Base-by-base conservation (phyloP, 2,329 filamentous ascomycete genomes). In the Fusarium decemcellulare region DNA sequence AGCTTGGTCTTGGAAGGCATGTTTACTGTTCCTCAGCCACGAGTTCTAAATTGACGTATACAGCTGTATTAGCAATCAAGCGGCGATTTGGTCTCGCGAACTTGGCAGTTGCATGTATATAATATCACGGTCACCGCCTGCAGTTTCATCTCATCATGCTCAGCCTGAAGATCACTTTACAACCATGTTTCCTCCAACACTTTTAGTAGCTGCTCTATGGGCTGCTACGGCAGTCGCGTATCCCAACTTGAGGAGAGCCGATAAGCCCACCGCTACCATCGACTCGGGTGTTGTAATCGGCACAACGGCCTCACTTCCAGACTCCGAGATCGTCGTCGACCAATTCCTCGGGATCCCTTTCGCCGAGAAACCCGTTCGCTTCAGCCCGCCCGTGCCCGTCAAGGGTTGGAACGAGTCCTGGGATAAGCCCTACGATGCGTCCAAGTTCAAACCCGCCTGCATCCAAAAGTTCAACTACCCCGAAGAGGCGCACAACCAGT, bases 281-380 rank as follows among this genome's bases (percentile, higher is more conserved):
- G 65, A 73, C 29, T 64, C 61, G 4, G 73, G 73, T 0, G 29
- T 40, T 15, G 46, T 75, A 7, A 43, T 67, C 3, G 71, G 73
- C 2, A 75, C 65, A 4, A 50, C 61, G 8, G 69, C 68, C 1
- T 55, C 68, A 1, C 32, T 73, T 12, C 63, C 70, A 0, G 32
- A 68, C 6, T 68, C 73, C 11, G 51, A 67, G 2, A 42, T 40
- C 8, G 47, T 53, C 0, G 72, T 79, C 18, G 73, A 73, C 23
- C 70, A 74, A 10, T 80, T 75, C 18, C 72, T 79, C 6, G 78
- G 77, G 0, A 75, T 80, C 10, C 77, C 77, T 11, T 80, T 75
- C 16, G 78, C 68, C 2, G 67, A 69, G 14, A 57, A 70, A 3
- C 73, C 77, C 2, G 36, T 74, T 7, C 75, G 76, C 5, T 78